Conservation (phyloP, 257 asterid genomes). For the Capsicum rhomboideum region DNA sequence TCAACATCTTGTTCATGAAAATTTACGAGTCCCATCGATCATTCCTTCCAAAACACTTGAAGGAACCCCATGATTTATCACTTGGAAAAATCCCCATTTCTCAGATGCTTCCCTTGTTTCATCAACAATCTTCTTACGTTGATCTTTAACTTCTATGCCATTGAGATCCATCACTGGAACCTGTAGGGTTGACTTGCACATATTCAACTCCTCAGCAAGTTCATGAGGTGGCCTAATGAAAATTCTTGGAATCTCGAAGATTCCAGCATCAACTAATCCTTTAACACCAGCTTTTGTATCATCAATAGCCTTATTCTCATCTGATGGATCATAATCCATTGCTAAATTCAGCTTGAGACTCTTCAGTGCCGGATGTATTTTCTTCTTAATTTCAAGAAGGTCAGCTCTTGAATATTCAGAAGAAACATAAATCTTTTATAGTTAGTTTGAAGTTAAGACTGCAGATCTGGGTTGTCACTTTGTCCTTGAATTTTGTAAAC, state of each 20-base stretch:
- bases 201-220: slow-evolving; percentile 26
- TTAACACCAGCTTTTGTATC: slow-evolving; percentile 3
- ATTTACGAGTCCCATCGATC: slow-evolving; percentile 38
- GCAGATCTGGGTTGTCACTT: background rate
- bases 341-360: background rate
- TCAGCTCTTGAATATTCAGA: background rate
- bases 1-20: slow-evolving; percentile 58
- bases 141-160: too few relatives aligned
- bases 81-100: too few relatives aligned
- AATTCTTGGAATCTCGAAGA: slow-evolving; percentile 12
- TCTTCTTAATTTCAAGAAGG: background rate
- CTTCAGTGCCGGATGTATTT: background rate
- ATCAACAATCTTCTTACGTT: too few relatives aligned
- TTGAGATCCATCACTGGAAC: slow-evolving; percentile 46
- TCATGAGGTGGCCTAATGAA: slow-evolving; percentile 29
- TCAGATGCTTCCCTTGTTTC: slow-evolving; percentile 48
- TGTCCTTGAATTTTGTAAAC: background rate
- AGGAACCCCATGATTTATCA: too few relatives aligned
- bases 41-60: slow-evolving; percentile 34
- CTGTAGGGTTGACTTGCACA: slow-evolving; percentile 2
- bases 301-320: slow-evolving; percentile 18
- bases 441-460: background rate
- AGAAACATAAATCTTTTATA: too few relatives aligned
- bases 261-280: slow-evolving; percentile 26
- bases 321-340: slow-evolving; percentile 4